Conservation (phyloP, 495 filamentous ascomycete species). For the Recurvomyces mirabilis region DNA sequence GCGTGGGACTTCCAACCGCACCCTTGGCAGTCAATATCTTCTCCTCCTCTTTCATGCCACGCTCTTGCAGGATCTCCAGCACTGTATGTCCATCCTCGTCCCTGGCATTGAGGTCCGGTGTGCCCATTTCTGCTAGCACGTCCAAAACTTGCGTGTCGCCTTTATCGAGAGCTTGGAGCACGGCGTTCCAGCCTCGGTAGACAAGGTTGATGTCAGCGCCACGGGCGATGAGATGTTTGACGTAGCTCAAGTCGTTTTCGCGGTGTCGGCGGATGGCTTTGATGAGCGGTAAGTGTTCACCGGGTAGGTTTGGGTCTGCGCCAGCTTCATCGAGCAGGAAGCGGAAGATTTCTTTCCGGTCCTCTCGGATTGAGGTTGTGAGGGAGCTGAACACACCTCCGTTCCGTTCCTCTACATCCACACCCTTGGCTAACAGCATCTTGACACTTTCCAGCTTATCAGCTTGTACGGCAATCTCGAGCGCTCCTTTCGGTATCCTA, state of each 20-base stretch:
- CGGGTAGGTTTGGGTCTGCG: constrained; percentile 43
- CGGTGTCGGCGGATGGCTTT: constrained; percentile 41
- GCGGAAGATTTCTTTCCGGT: constrained; percentile 37
- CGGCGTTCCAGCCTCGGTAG: constrained; percentile 44
- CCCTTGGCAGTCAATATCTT: constrained; percentile 5
- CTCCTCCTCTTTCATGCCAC: constrained; percentile 16
- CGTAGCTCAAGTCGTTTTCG: constrained; percentile 38
- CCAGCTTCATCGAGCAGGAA: constrained; percentile 40
- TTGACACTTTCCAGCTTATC: constrained; percentile 34
- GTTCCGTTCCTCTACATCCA: constrained; percentile 45
- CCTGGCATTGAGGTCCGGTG: constrained; percentile 11
- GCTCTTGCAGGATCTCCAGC: constrained; percentile 13
- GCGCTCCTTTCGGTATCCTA: constrained; percentile 40
- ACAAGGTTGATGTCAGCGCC: constrained; percentile 45
- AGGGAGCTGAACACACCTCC: constrained; percentile 46
- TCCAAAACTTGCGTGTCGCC: constrained; percentile 30
- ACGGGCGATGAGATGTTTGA: constrained; percentile 38
- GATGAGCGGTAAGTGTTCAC: constrained; percentile 44
- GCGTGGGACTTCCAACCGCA: constrained; percentile 3
- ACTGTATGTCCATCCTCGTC: constrained; percentile 16
- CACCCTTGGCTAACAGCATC: constrained; percentile 37
- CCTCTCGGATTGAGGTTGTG: constrained; percentile 44
- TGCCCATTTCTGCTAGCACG: constrained; percentile 32
- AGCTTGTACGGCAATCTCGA: constrained; percentile 45
- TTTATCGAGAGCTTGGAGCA: constrained; percentile 26